A percentile compares a stretch with the other conserved stretches of the same genome.
These are phyloP conservation scores for Botryotinia calthae DNA, from an alignment of 2,329 filamentous ascomycete genomes.

Conservation along the genomic window DNA sequence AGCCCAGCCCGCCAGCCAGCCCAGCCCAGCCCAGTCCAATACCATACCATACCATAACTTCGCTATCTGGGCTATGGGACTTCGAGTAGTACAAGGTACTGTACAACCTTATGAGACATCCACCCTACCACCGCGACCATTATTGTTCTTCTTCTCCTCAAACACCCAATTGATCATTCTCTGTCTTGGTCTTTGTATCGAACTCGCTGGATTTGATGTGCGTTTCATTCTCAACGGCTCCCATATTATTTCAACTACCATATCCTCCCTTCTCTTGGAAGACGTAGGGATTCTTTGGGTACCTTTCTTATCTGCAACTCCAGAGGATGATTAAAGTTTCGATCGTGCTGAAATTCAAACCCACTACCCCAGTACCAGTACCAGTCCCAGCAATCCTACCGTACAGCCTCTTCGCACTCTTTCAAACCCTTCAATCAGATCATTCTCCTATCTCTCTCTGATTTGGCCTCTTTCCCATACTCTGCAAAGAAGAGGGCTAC, in stretches of 20 bases:
- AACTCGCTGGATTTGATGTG: background rate
- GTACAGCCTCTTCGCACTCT: background rate
- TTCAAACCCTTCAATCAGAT: background rate
- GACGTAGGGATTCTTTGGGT: background rate
- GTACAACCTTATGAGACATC: conserved; percentile 10
- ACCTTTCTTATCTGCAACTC: conserved; percentile 2
- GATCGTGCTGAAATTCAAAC: conserved; percentile 5
- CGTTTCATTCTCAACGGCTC: background rate
- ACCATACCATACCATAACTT: background rate
- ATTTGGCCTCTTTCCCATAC: background rate
- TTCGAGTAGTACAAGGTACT: background rate
- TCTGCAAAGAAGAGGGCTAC: background rate
- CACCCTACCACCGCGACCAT: background rate
- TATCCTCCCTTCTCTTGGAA: background rate
- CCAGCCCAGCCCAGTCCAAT: background rate
- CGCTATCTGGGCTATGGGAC: background rate
- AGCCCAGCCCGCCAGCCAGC: background rate
- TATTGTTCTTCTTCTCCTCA: background rate
- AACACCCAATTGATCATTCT: background rate
- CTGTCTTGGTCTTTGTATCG: background rate
- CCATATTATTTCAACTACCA: background rate
- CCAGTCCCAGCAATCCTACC: background rate
- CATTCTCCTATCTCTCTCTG: background rate
- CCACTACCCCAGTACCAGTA: background rate
- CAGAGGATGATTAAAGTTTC: conserved; percentile 21